Evolutionary conservation across 192 early-diverging fungal species (phyloP).

Genomic region (Coemansia sp.): DNA sequence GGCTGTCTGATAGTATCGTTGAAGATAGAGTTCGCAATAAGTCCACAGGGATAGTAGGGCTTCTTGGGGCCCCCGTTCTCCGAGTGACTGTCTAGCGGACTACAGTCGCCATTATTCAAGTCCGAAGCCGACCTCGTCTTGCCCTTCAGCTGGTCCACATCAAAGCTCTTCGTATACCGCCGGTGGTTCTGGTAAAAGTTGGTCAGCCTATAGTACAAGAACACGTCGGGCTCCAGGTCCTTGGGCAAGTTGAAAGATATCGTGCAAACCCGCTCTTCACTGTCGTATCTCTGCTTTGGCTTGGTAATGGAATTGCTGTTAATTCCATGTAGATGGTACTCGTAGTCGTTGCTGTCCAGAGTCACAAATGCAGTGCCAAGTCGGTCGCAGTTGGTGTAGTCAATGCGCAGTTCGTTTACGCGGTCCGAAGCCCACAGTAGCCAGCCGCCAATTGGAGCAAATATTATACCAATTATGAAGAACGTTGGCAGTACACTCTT

Average conservation of each 20-base stretch:
- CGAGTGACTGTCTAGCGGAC: slow-evolving; percentile 51
- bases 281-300: slow-evolving; percentile 55
- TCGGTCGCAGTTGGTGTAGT: slow-evolving; percentile 86
- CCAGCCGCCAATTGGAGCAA: slow-evolving; percentile 92
- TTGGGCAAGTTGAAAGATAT: slow-evolving; percentile 71
- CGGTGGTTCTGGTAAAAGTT: slow-evolving; percentile 99
- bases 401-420: slow-evolving; percentile 86
- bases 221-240: slow-evolving; percentile 74
- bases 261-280: slow-evolving; percentile 58
- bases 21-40: slow-evolving; percentile 98
- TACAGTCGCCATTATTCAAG: slow-evolving; percentile 57
- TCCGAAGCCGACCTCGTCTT: slow-evolving; percentile 43
- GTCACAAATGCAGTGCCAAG: slow-evolving; percentile 10
- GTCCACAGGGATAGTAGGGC: slow-evolving; percentile 90
- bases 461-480: slow-evolving; percentile 89
- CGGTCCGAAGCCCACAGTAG: slow-evolving; percentile 82
- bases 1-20: slow-evolving; percentile 71
- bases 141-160: slow-evolving; percentile 79
- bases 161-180: slow-evolving; percentile 88
- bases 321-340: slow-evolving; percentile 43
- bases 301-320: slow-evolving; percentile 24
- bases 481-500: slow-evolving; percentile 97
- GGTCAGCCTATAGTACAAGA: slow-evolving; percentile 92
- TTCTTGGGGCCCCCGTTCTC: slow-evolving; percentile 29
- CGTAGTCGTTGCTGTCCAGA: slow-evolving; percentile 19